phyloP scores from a whole-genome alignment of 352 stramenopile species.

The Globisporangium radiosum region DNA sequence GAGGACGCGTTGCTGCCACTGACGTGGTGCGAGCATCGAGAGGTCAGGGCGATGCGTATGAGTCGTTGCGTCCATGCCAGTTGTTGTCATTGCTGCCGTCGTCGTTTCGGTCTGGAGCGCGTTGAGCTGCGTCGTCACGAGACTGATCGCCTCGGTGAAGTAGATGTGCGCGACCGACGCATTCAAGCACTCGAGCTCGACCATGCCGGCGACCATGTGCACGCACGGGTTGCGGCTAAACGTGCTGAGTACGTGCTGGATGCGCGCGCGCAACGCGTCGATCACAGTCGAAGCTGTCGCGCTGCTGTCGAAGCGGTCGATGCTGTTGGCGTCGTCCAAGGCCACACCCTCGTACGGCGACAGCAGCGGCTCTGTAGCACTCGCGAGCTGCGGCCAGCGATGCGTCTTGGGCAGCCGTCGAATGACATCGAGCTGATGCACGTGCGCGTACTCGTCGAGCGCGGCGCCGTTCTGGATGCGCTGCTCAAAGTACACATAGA shows the following conservation, averaged over 20 bases:
- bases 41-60: not conserved
- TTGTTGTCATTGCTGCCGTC: not conserved
- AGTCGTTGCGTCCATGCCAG: no score
- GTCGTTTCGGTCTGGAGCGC: not conserved
- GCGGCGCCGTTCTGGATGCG: conserved; percentile 17
- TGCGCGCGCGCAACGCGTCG: conserved; percentile 16
- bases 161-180: conserved; percentile 24
- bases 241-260: conserved; percentile 14
- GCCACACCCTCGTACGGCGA: conserved; percentile 32
- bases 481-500: conserved; percentile 41
- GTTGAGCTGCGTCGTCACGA: conserved; percentile 15
- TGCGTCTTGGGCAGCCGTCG: conserved; percentile 21
- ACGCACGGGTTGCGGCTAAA: conserved; percentile 26
- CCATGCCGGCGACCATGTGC: conserved; percentile 45
- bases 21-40: conserved; percentile 15
- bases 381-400: not conserved
- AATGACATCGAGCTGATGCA: conserved; percentile 42
- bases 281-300: not conserved
- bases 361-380: conserved; percentile 5
- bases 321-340: conserved; percentile 12
- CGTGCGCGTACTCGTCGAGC: conserved; percentile 40
- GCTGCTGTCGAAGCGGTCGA: not conserved
- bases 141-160: conserved; percentile 33
- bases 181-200: conserved; percentile 45
- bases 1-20: conserved; percentile 30